Evolutionary conservation across 148 eudicot genomes (phyloP), one percentile per base, ranked within the genome.

Genomic region (Pouteria glomerata): DNA sequence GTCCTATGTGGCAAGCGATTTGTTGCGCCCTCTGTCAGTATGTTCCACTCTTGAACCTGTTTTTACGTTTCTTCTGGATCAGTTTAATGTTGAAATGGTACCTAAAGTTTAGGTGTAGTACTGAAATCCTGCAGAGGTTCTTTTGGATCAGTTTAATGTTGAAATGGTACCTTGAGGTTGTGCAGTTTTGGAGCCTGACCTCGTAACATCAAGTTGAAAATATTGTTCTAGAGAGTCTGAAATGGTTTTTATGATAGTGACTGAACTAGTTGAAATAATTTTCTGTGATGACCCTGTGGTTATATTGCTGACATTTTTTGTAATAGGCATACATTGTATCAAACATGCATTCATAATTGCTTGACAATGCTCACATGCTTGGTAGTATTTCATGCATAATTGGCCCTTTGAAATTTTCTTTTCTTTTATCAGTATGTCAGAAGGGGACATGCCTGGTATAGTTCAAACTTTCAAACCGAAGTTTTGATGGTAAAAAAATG

Each of bases 21-120:
- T 91, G 76, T 80, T 91, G 65, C 89, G 79, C 55, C 90, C 97
- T 14, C 82, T 91, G 75, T 89, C 90, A 51, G 97, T 91, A 82
- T 74, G 92, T 76, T 68, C 35, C 45, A 53, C n/a, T 58, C 7
- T 68, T 63, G 19, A 11, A 12, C 53, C 19, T 48, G 53, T 48
- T 48, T 8, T 12, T 2, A 15, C 15, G 2, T 48, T 48, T 48
- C n/a, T n/a, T n/a, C n/a, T n/a, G n/a, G n/a, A 11, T 16, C 53
- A 48, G 7, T 11, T 15, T 12, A 48, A 15, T 48, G 15, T 15
- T 39, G 44, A 39, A 39, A 39, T 39, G 44, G 5, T 39, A n/a
- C n/a, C n/a, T 39, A 39, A 10, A 39, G 44, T 5, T 39, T 39
- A n/a, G n/a, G n/a, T 39, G 44, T 39, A 39, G 44, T 39, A 39